phyloP scores from a whole-genome alignment of 495 filamentous ascomycete species.

The Neurospora terricola region DNA sequence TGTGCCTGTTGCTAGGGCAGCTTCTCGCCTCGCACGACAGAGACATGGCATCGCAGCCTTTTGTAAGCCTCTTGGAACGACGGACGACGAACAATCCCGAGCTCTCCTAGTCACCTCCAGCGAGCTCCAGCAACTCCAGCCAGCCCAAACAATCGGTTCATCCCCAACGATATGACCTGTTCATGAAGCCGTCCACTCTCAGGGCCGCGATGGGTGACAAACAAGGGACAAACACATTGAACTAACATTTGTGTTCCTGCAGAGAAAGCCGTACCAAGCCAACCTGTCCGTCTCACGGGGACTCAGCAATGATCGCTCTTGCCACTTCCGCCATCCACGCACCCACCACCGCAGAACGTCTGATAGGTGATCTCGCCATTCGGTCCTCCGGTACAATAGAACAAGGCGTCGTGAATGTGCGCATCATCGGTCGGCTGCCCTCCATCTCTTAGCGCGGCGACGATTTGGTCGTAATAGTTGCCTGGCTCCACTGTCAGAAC shows the following conservation, averaged over 20 bases:
- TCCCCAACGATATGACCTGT: not conserved
- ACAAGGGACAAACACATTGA: not conserved
- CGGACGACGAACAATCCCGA: not conserved
- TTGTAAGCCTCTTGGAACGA: not conserved
- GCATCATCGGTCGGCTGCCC: not conserved
- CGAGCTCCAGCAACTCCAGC: not conserved
- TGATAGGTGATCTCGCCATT: not conserved
- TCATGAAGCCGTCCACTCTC: not conserved
- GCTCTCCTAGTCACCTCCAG: not conserved
- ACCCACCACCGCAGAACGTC: not conserved
- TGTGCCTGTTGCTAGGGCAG: not conserved
- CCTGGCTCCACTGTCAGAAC: not conserved
- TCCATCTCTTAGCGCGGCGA: not conserved
- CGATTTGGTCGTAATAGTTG: not conserved
- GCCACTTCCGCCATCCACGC: not conserved
- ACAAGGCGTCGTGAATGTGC: not conserved
- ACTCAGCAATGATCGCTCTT: not conserved
- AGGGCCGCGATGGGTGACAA: not conserved
- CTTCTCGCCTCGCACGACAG: not conserved
- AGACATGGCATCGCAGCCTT: not conserved
- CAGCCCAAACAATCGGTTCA: not conserved
- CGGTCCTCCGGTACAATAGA: not conserved
- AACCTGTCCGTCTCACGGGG: not conserved
- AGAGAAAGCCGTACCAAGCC: no score
- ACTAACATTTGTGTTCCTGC: no score